These are phyloP conservation scores for Eimeria tenella DNA, from an alignment of 169 alveolate species.

Conservation along the genomic window DNA sequence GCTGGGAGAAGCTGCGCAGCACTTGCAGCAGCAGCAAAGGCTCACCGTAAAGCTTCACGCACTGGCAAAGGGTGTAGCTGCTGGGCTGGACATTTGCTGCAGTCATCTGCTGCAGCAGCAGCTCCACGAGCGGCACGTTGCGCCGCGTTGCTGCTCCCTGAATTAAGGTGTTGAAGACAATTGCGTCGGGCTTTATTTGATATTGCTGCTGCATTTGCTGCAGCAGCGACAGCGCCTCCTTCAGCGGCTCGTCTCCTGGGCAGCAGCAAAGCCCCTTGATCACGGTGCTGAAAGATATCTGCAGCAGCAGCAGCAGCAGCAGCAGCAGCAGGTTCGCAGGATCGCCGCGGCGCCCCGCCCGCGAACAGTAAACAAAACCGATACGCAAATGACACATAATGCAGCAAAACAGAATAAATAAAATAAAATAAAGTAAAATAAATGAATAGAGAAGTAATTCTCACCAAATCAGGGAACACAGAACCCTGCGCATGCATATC, in stretches of 20 bases:
- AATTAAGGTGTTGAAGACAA: slow-evolving; percentile 45
- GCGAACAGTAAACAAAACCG: neutral
- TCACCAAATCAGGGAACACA: slow-evolving; percentile 16
- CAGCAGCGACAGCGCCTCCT: slow-evolving; percentile 14
- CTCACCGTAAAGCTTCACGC: slow-evolving; percentile 63
- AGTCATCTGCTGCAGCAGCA: slow-evolving; percentile 5
- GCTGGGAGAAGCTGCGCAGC: too few relatives aligned
- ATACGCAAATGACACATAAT: neutral
- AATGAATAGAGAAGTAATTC: neutral
- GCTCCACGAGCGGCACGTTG: slow-evolving; percentile 14
- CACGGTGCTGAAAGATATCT: slow-evolving; percentile 89
- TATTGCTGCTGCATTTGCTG: slow-evolving; percentile 51
- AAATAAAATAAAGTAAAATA: neutral
- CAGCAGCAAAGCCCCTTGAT: slow-evolving; percentile 93
- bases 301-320: slow-evolving; percentile 2
- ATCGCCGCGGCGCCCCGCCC: neutral
- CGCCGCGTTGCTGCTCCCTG: slow-evolving; percentile 45
- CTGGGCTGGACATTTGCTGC: slow-evolving; percentile 84
- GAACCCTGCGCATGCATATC: slow-evolving; percentile 85
- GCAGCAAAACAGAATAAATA: neutral
- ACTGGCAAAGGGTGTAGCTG: slow-evolving; percentile 85
- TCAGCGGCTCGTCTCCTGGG: slow-evolving; percentile 81
- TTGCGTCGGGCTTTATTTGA: slow-evolving; percentile 14
- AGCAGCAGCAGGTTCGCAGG: neutral
- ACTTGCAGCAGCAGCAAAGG: too few relatives aligned